phyloP scores from a whole-genome alignment of 176 grass and related monocot genomes.

The Areca catechu region DNA sequence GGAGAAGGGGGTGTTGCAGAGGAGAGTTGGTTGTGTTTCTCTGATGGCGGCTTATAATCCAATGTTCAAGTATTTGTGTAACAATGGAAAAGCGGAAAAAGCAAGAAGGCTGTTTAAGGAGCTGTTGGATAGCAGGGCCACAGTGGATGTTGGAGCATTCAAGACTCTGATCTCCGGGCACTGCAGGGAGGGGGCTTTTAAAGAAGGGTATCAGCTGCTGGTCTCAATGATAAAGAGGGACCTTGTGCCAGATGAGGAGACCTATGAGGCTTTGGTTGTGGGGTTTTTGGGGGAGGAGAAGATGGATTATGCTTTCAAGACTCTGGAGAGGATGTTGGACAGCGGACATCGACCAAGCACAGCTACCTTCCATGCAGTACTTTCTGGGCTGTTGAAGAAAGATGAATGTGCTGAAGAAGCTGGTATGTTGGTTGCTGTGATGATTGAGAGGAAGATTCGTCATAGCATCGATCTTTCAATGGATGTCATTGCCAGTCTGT shows the following conservation, averaged over 20 bases:
- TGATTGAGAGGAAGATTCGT: constrained; percentile 69
- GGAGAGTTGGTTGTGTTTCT: constrained; percentile 33
- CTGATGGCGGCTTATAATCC: constrained; percentile 71
- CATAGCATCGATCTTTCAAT: constrained; percentile 69
- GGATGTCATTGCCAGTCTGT: constrained; percentile 33
- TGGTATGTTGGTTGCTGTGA: constrained; percentile 48
- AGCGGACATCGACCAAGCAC: constrained; percentile 65
- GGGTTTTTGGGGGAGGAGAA: constrained; percentile 55
- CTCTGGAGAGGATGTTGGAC: constrained; percentile 67
- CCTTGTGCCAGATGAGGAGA: constrained; percentile 57
- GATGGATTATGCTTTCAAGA: constrained; percentile 50
- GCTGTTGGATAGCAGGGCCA: constrained; percentile 49
- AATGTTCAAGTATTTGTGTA: constrained; percentile 52
- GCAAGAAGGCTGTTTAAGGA: constrained; percentile 57
- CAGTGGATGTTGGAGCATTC: constrained; percentile 53
- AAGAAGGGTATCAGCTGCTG: constrained; percentile 55
- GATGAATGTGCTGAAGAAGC: constrained; percentile 48
- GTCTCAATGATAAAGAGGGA: constrained; percentile 76
- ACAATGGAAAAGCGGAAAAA: constrained; percentile 58
- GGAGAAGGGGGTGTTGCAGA: constrained; percentile 60
- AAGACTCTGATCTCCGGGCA: constrained; percentile 78
- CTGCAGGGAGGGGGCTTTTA: constrained; percentile 51
- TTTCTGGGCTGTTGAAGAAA: constrained; percentile 60
- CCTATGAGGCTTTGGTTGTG: constrained; percentile 42
- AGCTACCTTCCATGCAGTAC: constrained; percentile 56